These are phyloP conservation scores for Crithidia bombi DNA, from an alignment of 208 protist genomes.

Conservation along the genomic window DNA sequence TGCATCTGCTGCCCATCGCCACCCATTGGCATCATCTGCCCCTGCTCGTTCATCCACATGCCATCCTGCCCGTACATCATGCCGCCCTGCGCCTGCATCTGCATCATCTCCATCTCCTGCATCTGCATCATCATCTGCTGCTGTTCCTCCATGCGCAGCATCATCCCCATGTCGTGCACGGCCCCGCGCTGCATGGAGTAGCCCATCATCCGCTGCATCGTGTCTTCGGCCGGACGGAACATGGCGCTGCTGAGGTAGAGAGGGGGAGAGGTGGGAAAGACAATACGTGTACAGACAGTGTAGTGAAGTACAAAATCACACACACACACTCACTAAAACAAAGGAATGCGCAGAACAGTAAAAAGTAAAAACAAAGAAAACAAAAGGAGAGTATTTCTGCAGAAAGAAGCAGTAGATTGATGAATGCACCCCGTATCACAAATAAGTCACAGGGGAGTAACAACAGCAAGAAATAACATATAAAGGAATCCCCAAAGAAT, in stretches of 20 bases:
- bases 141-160: slow-evolving; percentile 32
- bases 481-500: too few species aligned
- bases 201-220: slow-evolving; percentile 28
- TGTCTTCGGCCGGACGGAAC: slow-evolving; percentile 37
- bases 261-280: background rate
- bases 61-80: background rate
- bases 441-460: too few species aligned
- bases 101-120: slow-evolving; percentile 40
- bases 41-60: slow-evolving; percentile 10
- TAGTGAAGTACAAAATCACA: background rate
- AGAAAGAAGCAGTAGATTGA: too few species aligned
- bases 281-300: background rate
- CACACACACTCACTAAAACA: background rate
- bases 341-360: too few species aligned
- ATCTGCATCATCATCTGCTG: slow-evolving; percentile 33
- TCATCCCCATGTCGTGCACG: slow-evolving; percentile 32
- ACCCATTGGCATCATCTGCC: slow-evolving; percentile 12
- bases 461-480: too few species aligned
- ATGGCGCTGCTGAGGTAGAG: too few species aligned
- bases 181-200: slow-evolving; percentile 38
- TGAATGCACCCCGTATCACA: too few species aligned
- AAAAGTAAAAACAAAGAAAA: too few species aligned
- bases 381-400: too few species aligned
- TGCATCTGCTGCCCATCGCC: slow-evolving; percentile 6
- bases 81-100: slow-evolving; percentile 43